Percentiles rank a stretch among this genome's conserved stretches.
Conservation (phyloP, 768 basidiomycete genomes). For the Suillus hirtellus region DNA sequence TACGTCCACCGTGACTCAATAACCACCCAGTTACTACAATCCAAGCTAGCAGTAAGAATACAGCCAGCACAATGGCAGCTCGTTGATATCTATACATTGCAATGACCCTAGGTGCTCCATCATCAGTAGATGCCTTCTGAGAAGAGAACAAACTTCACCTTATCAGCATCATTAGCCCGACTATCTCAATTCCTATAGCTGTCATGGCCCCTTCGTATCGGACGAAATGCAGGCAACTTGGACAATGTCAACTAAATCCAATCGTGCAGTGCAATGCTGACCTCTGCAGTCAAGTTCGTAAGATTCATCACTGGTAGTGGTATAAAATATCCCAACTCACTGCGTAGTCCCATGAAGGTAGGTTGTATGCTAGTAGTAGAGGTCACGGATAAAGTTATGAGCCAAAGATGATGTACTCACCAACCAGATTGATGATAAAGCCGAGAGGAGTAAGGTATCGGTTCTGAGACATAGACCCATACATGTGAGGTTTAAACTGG, state of each 20-base stretch:
- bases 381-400: neutral
- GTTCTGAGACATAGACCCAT: constrained; percentile 40
- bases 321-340: neutral
- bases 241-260: neutral
- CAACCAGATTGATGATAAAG: constrained; percentile 58
- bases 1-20: constrained; percentile 49
- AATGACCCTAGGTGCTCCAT: constrained; percentile 13
- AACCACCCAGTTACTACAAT: constrained; percentile 54
- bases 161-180: constrained; percentile 45
- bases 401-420: constrained; percentile 14
- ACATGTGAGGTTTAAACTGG: neutral
- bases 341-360: constrained; percentile 15
- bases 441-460: constrained; percentile 66
- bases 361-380: constrained; percentile 17
- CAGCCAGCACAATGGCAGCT: constrained; percentile 11
- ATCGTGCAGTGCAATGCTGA: neutral
- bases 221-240: constrained; percentile 48
- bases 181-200: constrained; percentile 40
- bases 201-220: constrained; percentile 52
- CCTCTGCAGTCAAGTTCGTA: neutral
- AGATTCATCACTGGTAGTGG: constrained; percentile 6
- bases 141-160: constrained; percentile 29
- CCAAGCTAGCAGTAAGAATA: constrained; percentile 41
- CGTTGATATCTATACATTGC: constrained; percentile 20
- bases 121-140: neutral